Base-by-base conservation (phyloP, 164 flowering plant species). In the Stephania cephalantha region DNA sequence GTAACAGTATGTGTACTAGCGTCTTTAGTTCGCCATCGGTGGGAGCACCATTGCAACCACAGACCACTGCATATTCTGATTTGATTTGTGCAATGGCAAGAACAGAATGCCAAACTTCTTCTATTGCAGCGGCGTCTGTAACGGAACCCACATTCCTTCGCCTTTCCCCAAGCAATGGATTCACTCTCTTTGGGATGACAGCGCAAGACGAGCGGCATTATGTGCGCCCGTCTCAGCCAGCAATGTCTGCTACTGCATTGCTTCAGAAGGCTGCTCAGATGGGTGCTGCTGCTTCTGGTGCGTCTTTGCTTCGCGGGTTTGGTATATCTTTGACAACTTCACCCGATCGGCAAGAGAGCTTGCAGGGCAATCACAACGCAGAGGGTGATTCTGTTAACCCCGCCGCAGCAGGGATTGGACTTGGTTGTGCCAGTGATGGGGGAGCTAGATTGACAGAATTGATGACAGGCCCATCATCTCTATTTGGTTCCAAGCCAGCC, bases 231-330 rank as follows among this genome's bases (percentile, higher is more conserved):
- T 83, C 89, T 0, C 90, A 82, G 63, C 90, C 94, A 1, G 87
- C 90, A 2, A 82, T 92, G 91, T 89, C 97, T 9, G 97, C 97
- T 15, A 92, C 97, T 2, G 97, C 97, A 45, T 79, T 92, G 20
- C 86, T 92, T 9, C 97, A 92, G 75, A 92, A 92, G 74, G 97
- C 97, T 22, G 92, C 93, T 31, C 89, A 89, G 70, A 90, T 91
- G 89, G 93, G 97, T 12, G 87, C 92, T 0, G 81, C 89, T 10
- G 85, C 87, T 1, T 74, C 86, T 2, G 87, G 83, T 69, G 85
- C 87, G 0, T 90, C 94, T 0, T 75, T 90, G 74, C 85, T 91
- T 63, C 90, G 88, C 35, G 95, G 94, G 1, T 78, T 88, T 7
- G 94, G 91, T 6, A 74, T 91, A 0, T 79, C 88, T 6, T 76